phyloP scores from a whole-genome alignment of 2,329 filamentous ascomycete species.

The Ophiognomonia clavigignenti-juglandacearum region DNA sequence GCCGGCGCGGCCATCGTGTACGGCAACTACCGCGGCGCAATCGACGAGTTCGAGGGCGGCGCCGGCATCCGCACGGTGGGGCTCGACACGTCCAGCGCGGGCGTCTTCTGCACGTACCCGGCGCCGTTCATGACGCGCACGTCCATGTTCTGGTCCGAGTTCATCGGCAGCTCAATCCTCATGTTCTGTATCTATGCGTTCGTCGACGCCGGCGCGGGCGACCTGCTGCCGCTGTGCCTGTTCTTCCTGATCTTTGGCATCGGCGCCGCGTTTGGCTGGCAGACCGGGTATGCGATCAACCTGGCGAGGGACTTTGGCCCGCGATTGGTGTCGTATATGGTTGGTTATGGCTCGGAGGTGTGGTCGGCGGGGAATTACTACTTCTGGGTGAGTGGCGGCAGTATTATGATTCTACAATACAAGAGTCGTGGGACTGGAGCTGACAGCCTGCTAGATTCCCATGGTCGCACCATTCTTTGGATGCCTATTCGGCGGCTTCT shows the following conservation, averaged over 20 bases:
- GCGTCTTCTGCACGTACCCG: constrained; percentile 71
- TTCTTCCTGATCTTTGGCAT: constrained; percentile 73
- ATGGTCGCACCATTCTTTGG: constrained; percentile 68
- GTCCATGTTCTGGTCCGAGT: constrained; percentile 67
- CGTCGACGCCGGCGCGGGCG: constrained; percentile 56
- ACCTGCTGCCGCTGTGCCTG: constrained; percentile 53
- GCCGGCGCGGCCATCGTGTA: constrained; percentile 55
- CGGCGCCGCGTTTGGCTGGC: constrained; percentile 69
- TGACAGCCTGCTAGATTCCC: constrained; percentile 57
- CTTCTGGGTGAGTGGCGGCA: constrained; percentile 59
- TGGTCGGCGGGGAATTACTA: constrained; percentile 66
- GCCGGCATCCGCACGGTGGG: constrained; percentile 56
- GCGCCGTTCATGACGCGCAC: constrained; percentile 60
- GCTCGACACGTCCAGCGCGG: constrained; percentile 56
- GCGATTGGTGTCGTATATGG: constrained; percentile 58
- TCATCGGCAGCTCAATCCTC: constrained; percentile 61
- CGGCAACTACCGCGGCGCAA: constrained; percentile 59
- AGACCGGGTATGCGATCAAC: constrained; percentile 74
- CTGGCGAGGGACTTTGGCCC: constrained; percentile 69
- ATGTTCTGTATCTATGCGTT: constrained; percentile 70
- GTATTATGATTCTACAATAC: no score
- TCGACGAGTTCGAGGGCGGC: constrained; percentile 59
- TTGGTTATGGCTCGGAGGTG: constrained; percentile 64
- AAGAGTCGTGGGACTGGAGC: background rate
- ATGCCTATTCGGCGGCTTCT: constrained; percentile 56